Conservation (phyloP, 192 early-diverging fungal species). For the Mortierella claussenii region DNA sequence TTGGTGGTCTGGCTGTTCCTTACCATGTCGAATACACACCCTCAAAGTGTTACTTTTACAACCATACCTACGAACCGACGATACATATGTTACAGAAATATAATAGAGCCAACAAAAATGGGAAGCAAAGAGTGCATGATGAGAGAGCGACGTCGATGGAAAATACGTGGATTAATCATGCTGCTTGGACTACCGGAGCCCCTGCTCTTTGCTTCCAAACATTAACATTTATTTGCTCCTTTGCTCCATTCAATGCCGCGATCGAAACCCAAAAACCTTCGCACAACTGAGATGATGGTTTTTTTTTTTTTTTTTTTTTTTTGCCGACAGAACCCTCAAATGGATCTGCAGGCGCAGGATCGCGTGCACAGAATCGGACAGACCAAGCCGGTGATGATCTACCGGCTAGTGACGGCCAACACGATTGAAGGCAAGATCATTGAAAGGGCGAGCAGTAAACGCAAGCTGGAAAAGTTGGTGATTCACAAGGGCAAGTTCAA, state of each 20-base stretch:
- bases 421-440: slow-evolving; percentile 89
- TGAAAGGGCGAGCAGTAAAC: slow-evolving; percentile 82
- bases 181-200: too few species aligned
- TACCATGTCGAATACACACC: slow-evolving; percentile 43
- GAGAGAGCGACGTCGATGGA: too few species aligned
- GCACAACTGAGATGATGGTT: slow-evolving; percentile 3
- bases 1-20: slow-evolving; percentile 35
- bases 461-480: slow-evolving; percentile 93
- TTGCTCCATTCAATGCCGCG: too few species aligned
- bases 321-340: slow-evolving; percentile 89
- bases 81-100: too few species aligned
- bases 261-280: too few species aligned
- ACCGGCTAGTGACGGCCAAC: slow-evolving; percentile 85
- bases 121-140: too few species aligned
- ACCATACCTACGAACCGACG: too few species aligned
- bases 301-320: slow-evolving; percentile 2
- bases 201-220: too few species aligned
- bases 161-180: too few species aligned
- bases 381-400: slow-evolving; percentile 89
- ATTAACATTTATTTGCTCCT: too few species aligned
- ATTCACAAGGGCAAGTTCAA: slow-evolving; percentile 91
- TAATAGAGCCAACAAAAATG: too few species aligned
- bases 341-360: slow-evolving; percentile 96
- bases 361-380: slow-evolving; percentile 98
- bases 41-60: too few species aligned